Evolutionary conservation across 257 asterid species (phyloP), one percentile per base, ranked within the genome.

Genomic region (Plantago elongata): DNA sequence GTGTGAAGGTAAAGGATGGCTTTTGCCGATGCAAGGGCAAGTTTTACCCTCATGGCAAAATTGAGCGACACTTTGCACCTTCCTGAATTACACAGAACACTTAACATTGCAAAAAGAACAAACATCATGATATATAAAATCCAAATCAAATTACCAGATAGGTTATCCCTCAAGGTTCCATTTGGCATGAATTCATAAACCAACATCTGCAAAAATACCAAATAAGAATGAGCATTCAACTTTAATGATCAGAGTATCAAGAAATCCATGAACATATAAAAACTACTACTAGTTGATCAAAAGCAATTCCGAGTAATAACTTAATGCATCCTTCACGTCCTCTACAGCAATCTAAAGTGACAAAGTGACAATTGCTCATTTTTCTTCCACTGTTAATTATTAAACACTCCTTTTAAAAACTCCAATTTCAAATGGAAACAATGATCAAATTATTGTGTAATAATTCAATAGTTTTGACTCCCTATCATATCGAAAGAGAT

Each of bases 1-100:
- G 90, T 78, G 45, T 93, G 99, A 67, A 93, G 88, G 84, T 93
- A 93, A 51, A 93, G 95, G 51, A 93, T 84, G 75, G 96, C 99
- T 76, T 79, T 85, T 13, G 97, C 88, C 9, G 99, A 83, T 59
- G 84, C 94, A 70, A 87, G 27, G 8, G 96, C 97, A 27, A 90
- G 48, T 68, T 77, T 84, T 73, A 89, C 67, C 74, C 99, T 83
- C 85, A 69, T 79, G 5, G 90, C 83, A 71, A 93, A 89, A 18
- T 52, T 69, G 68, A 78, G 64, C 9, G 90, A 81, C 74, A 67
- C 72, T 76, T 84, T 85, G 37, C 70, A 66, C 77, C 78, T 87
- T 37, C 88, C 97, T 89, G 90, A 34, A 34, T 34, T 61, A 59
- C 63, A 45, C 54, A 57, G 37, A 54, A 57, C 45, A 66, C 5